phyloP scores from a whole-genome alignment of 305 asterid species.

The Stenogyne calaminthoides region DNA sequence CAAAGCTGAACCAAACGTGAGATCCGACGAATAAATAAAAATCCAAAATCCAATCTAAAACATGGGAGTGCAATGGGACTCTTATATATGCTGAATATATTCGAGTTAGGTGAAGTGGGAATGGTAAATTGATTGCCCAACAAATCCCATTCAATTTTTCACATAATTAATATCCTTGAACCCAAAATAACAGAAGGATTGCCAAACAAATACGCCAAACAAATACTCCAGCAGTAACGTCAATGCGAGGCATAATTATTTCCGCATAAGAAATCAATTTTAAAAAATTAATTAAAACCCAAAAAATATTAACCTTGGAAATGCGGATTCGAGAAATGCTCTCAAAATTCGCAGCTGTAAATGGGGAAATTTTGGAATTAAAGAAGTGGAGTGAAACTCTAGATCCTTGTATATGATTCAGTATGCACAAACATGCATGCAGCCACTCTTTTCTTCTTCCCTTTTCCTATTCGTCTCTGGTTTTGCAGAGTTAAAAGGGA shows the following conservation, averaged over 20 bases:
- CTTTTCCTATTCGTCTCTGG: slow-evolving; percentile 30
- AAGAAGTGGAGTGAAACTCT: slow-evolving; percentile 20
- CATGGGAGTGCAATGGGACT: slow-evolving; percentile 35
- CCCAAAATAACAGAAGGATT: slow-evolving; percentile 35
- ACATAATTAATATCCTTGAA: slow-evolving; percentile 30
- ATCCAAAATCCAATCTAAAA: slow-evolving; percentile 31
- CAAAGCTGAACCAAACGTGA: slow-evolving; percentile 32
- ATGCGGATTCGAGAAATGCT: slow-evolving; percentile 33
- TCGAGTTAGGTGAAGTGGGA: slow-evolving; percentile 71
- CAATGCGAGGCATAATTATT: slow-evolving; percentile 36
- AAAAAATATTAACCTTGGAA: slow-evolving; percentile 34
- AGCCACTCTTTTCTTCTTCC: slow-evolving; percentile 17
- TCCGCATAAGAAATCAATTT: slow-evolving; percentile 15
- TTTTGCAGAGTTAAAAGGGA: slow-evolving; percentile 38
- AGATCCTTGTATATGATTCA: slow-evolving; percentile 27
- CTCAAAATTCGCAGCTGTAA: slow-evolving; percentile 33
- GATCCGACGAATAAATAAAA: slow-evolving; percentile 39
- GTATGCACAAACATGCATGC: slow-evolving; percentile 32
- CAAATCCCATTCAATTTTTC: slow-evolving; percentile 42
- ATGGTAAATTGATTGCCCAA: slow-evolving; percentile 60
- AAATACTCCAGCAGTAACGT: slow-evolving; percentile 47
- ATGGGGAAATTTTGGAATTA: slow-evolving; percentile 13
- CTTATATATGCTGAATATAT: slow-evolving; percentile 30
- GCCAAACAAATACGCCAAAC: slow-evolving; percentile 46
- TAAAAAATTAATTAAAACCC: background rate